Percentiles rank a stretch among this genome's conserved stretches.
phyloP scores from a whole-genome alignment of 305 asterid genomes.

The Fraxinus greggii region DNA sequence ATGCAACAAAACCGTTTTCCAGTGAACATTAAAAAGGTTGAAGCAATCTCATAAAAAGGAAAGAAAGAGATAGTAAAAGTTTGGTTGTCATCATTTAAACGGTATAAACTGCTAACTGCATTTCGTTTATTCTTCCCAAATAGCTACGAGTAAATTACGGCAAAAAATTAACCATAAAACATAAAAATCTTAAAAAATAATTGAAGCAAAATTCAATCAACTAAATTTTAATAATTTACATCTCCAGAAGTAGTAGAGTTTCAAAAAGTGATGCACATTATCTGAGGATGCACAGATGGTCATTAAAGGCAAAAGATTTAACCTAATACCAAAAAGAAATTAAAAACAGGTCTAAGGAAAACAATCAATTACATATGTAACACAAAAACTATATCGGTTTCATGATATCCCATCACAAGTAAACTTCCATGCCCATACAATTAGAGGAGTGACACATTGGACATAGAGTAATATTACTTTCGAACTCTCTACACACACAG shows the following conservation, averaged over 20 bases:
- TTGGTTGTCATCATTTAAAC: background rate
- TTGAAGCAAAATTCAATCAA: background rate
- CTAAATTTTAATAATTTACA: background rate
- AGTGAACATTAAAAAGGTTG: background rate
- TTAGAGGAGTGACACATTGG: conserved; percentile 80
- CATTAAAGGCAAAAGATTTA: background rate
- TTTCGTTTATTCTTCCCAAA: background rate
- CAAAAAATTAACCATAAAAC: background rate
- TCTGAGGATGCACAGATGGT: background rate
- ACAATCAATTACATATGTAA: conserved; percentile 14
- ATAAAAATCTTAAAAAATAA: background rate
- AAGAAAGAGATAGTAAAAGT: background rate
- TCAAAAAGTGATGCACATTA: background rate
- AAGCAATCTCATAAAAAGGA: background rate
- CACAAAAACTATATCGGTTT: conserved; percentile 20
- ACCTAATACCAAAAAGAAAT: background rate
- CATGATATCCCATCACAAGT: conserved; percentile 42
- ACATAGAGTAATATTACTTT: conserved; percentile 63
- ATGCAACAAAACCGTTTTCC: background rate
- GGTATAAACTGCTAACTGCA: background rate
- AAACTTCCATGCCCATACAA: conserved; percentile 82
- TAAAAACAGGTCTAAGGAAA: background rate
- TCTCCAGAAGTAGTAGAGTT: background rate
- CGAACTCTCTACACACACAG: conserved; percentile 88
- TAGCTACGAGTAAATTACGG: background rate